Evolutionary conservation across 768 basidiomycete genomes (phyloP), one percentile per base, ranked within the genome.

Genomic region (Cystobasidium onofrii): DNA sequence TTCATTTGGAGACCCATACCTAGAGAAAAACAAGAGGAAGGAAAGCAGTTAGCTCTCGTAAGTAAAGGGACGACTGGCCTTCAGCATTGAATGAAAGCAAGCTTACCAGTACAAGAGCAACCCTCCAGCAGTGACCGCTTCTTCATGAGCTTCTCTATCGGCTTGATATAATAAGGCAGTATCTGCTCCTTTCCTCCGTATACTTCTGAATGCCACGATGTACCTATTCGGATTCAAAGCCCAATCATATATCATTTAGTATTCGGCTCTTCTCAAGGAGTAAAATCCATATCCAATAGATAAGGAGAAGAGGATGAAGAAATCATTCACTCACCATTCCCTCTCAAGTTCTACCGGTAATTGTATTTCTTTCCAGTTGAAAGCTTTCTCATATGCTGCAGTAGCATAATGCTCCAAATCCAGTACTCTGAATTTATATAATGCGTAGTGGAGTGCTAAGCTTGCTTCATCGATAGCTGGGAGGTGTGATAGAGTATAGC

Each of bases 401-500:
- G 74, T 78, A 0, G 91, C 88, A 75, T 95, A 96, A 39, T 86
- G 17, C 79, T 79, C 9, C 0, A 73, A 71, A 83, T 85, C 44
- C 83, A 77, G 18, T 0, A 91, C 90, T 25, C 78, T 84, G 82
- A 96, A 93, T 60, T 84, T 80, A 78, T 94, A 91, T 50, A 96
- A 82, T 0, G 91, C 90, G 80, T 88, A 89, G 81, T 97, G 94
- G 9, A 97, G 82, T 0, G 89, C 89, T 34, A 94, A 81, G 7
- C 91, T 92, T 1, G 86, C 88, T 0, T 89, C 86, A 79, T 96
- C 92, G 34, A 96, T 93, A 77, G 89, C 83, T 0, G 94, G 93
- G 9, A 96, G 83, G 29, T 87, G 88, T 0, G 90, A 88, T 76
- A 86, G 85, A 1, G 92, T 92, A 10, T 85, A 74, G 86, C 81